phyloP scores from a whole-genome alignment of 106 monocot species.

The Dendrobium catenatum region DNA sequence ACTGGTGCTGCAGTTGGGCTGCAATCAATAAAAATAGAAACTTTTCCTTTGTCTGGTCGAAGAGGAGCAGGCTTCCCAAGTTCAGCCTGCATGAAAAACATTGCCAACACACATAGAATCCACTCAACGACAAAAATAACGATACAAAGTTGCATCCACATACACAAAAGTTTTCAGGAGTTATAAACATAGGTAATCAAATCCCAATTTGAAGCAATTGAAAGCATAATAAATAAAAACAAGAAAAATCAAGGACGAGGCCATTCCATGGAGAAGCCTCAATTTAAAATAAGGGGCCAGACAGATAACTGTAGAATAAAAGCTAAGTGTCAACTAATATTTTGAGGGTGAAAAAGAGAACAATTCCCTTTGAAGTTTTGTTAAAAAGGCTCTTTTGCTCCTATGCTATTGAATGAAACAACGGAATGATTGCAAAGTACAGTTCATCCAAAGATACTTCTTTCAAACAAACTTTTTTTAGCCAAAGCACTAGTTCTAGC shows the following conservation, averaged over 20 bases:
- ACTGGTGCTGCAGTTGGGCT: constrained; percentile 73
- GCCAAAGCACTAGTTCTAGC: not conserved
- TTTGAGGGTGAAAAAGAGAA: not conserved
- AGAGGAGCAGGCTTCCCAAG: constrained; percentile 66
- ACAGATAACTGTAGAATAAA: not conserved
- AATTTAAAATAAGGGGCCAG: not conserved
- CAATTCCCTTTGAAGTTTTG: not conserved
- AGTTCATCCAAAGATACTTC: not conserved
- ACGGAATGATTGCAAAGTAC: not conserved
- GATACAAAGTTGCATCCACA: not conserved
- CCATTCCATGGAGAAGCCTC: not conserved
- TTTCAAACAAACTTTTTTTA: not conserved
- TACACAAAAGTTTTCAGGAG: not conserved
- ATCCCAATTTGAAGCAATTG: not conserved
- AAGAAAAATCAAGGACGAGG: not conserved
- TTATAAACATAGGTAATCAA: not conserved
- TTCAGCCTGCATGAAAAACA: constrained; percentile 54
- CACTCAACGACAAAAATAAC: not conserved
- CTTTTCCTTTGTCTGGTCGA: constrained; percentile 80
- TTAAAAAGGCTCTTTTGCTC: not conserved
- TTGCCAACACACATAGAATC: not conserved
- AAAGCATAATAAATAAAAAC: not conserved
- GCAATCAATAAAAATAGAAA: constrained; percentile 76
- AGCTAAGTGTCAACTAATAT: not conserved
- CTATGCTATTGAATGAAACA: not conserved